Conservation (phyloP, 768 basidiomycete genomes). For the Boletus reticulatus region DNA sequence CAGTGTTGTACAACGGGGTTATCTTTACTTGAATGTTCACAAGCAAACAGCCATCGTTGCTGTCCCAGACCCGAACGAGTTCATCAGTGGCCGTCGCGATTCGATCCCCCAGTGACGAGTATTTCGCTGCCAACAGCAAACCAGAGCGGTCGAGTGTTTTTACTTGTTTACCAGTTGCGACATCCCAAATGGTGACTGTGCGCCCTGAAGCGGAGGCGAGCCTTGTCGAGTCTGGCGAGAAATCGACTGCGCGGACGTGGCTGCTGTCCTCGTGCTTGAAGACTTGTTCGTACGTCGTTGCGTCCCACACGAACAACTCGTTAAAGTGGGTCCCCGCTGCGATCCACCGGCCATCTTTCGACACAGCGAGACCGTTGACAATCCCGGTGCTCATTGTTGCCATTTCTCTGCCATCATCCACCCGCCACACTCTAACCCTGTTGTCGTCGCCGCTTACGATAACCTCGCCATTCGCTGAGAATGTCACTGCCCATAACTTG, state of each 20-base stretch:
- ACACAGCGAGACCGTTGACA: background rate
- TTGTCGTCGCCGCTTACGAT: background rate
- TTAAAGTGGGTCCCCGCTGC: background rate
- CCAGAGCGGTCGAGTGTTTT: too few species aligned
- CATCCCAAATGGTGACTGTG: background rate
- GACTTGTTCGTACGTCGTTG: background rate
- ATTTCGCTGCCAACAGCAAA: too few species aligned
- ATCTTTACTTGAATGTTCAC: too few species aligned
- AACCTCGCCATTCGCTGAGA: background rate
- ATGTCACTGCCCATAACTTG: background rate
- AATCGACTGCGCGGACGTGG: background rate
- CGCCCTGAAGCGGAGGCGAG: background rate
- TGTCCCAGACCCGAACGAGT: too few species aligned
- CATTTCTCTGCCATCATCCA: too few species aligned
- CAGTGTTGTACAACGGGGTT: too few species aligned
- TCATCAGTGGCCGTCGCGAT: too few species aligned
- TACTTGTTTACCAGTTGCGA: too few species aligned
- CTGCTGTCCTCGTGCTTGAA: background rate
- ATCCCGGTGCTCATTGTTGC: background rate
- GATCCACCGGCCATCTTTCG: background rate
- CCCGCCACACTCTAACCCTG: background rate
- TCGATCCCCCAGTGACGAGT: too few species aligned
- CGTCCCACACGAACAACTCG: too few species aligned
- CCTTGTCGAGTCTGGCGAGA: background rate
- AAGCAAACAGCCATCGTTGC: too few species aligned